phyloP scores from a whole-genome alignment of 2,329 filamentous ascomycete species.

The Ophiostoma australiae region DNA sequence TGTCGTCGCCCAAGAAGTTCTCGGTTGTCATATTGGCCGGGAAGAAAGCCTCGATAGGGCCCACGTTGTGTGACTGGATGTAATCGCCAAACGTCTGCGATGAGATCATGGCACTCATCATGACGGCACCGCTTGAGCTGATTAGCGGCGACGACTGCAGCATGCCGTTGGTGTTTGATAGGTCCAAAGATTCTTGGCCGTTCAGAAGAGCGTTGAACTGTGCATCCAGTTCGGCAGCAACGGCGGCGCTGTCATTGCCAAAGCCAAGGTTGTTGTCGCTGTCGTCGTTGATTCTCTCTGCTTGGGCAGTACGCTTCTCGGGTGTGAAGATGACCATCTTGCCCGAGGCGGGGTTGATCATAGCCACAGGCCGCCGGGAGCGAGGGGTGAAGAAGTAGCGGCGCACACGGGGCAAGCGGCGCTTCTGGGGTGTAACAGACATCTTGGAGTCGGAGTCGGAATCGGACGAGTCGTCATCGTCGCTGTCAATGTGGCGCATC shows the following conservation, averaged over 20 bases:
- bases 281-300: constrained; percentile 12
- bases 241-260: neutral
- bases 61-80: constrained; percentile 59
- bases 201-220: constrained; percentile 9
- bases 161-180: constrained; percentile 30
- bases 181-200: neutral
- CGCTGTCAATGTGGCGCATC: constrained; percentile 35
- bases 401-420: constrained; percentile 51
- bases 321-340: constrained; percentile 63
- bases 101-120: constrained; percentile 69
- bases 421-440: constrained; percentile 41
- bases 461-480: constrained; percentile 45
- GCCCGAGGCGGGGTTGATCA: constrained; percentile 52
- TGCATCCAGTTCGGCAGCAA: neutral
- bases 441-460: constrained; percentile 50
- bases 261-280: neutral
- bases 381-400: constrained; percentile 52
- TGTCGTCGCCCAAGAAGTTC: constrained; percentile 50
- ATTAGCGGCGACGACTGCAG: constrained; percentile 53
- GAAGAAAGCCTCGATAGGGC: constrained; percentile 71
- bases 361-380: constrained; percentile 54
- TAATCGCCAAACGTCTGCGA: constrained; percentile 52
- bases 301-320: constrained; percentile 32
- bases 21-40: constrained; percentile 55
- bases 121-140: constrained; percentile 56